Percentiles rank a stretch among this genome's conserved stretches.
Conservation (phyloP, 805 yeast species). For the Candida awuae region DNA sequence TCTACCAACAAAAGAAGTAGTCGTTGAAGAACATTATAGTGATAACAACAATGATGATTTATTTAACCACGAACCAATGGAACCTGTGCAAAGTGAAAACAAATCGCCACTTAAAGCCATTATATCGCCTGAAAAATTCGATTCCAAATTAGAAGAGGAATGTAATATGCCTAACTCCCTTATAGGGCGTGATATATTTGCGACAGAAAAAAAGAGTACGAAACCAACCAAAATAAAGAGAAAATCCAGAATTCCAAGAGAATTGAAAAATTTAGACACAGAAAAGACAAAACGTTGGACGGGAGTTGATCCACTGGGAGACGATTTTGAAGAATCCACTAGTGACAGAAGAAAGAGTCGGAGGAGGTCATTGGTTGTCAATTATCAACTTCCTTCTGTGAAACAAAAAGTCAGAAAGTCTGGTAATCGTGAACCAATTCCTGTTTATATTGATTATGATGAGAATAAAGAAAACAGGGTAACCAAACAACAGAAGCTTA, state of each 20-base stretch:
- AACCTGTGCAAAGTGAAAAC: too few relatives aligned
- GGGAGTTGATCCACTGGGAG: conserved; percentile 23
- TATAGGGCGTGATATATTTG: too few relatives aligned
- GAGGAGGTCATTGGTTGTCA: conserved; percentile 43
- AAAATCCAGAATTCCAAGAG: conserved; percentile 21
- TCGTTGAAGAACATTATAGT: too few relatives aligned
- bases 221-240: conserved; percentile 17
- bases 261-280: conserved; percentile 33
- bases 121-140: too few relatives aligned
- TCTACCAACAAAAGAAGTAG: too few relatives aligned
- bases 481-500: neutral
- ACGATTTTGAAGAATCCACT: conserved; percentile 6
- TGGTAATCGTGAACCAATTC: conserved; percentile 25
- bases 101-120: too few relatives aligned
- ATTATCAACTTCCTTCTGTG: conserved; percentile 61
- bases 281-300: conserved; percentile 17
- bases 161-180: too few relatives aligned
- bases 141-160: too few relatives aligned
- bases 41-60: conserved; percentile 3
- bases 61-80: neutral
- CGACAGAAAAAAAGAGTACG: conserved; percentile 13
- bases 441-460: conserved; percentile 6
- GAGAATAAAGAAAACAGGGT: conserved; percentile 12
- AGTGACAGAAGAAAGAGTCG: conserved; percentile 26
- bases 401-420: conserved; percentile 63